A percentile compares a stretch with the other conserved stretches of the same genome.
Evolutionary conservation across 1,284 basidiomycete species (phyloP).

Genomic region (Naganishia sp.): DNA sequence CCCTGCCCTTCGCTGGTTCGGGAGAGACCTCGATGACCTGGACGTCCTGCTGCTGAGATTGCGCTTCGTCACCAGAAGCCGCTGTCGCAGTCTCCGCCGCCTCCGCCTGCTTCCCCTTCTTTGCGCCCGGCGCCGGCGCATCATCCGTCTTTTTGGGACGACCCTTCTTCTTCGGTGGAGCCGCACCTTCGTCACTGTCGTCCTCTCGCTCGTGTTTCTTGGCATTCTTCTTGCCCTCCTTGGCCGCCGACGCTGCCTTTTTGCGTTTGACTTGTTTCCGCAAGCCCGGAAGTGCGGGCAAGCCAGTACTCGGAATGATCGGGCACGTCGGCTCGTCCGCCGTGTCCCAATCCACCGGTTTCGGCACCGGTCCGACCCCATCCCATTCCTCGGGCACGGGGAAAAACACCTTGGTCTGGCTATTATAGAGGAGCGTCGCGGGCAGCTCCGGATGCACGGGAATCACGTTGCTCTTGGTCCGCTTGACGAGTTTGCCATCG

Average conservation of each 20-base stretch:
- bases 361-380: constrained; percentile 9
- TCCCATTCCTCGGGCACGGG: constrained; percentile 11
- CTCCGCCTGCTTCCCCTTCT: constrained; percentile 3
- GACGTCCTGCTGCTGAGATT: no score
- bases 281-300: not conserved
- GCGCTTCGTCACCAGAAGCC: not conserved
- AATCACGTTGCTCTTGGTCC: constrained; percentile 16
- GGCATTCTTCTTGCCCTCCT: constrained; percentile 6
- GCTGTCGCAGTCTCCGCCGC: not conserved
- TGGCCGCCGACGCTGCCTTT: not conserved
- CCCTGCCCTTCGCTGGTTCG: not conserved
- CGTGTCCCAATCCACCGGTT: constrained; percentile 30
- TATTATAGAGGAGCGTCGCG: constrained; percentile 24
- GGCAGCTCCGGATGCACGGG: constrained; percentile 25
- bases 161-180: constrained; percentile 8
- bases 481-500: constrained; percentile 27
- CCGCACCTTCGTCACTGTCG: not conserved
- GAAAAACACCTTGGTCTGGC: constrained; percentile 30
- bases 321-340: constrained; percentile 9
- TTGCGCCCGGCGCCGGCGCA: not conserved
- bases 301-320: constrained; percentile 24
- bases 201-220: not conserved
- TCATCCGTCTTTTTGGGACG: constrained; percentile 10
- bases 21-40: not conserved
- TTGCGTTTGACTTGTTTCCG: constrained; percentile 2